A percentile compares a stretch with the other conserved stretches of the same genome.
phyloP scores from a whole-genome alignment of 2,329 filamentous ascomycete species.

The Sordariomycetes sp. region DNA sequence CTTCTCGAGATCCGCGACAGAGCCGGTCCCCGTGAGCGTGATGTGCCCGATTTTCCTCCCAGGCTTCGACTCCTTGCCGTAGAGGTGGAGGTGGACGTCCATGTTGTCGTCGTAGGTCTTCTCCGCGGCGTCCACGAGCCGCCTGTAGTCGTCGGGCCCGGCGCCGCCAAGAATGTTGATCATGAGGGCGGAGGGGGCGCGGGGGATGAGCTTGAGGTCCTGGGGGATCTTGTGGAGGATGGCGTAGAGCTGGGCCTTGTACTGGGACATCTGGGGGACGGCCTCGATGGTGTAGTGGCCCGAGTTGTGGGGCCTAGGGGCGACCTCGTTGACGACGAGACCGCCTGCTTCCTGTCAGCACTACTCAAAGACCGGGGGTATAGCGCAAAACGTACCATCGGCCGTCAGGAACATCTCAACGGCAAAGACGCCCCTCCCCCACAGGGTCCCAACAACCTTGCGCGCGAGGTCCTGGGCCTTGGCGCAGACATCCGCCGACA shows the following conservation, averaged over 20 bases:
- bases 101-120: conserved; percentile 27
- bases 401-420: conserved; percentile 88
- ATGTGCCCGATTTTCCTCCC: conserved; percentile 94
- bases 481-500: conserved; percentile 44
- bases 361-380: not conserved
- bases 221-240: conserved; percentile 57
- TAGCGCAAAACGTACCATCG: conserved; percentile 34
- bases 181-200: conserved; percentile 57
- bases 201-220: conserved; percentile 39
- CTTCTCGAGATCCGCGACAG: conserved; percentile 47
- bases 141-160: conserved; percentile 46
- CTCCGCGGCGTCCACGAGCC: conserved; percentile 31
- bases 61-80: conserved; percentile 79
- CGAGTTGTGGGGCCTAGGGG: conserved; percentile 73
- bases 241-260: conserved; percentile 75
- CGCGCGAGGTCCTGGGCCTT: conserved; percentile 65
- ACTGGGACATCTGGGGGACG: conserved; percentile 76
- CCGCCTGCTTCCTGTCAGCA: not conserved
- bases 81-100: conserved; percentile 62
- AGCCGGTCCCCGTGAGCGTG: conserved; percentile 59
- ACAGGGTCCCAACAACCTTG: conserved; percentile 65
- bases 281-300: conserved; percentile 95
- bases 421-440: conserved; percentile 86
- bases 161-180: conserved; percentile 67
- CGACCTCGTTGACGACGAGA: conserved; percentile 77